Evolutionary conservation across 1,284 basidiomycete genomes (phyloP), one percentile per base, ranked within the genome.

Genomic region (Pseudomicrostroma phylloplanum): DNA sequence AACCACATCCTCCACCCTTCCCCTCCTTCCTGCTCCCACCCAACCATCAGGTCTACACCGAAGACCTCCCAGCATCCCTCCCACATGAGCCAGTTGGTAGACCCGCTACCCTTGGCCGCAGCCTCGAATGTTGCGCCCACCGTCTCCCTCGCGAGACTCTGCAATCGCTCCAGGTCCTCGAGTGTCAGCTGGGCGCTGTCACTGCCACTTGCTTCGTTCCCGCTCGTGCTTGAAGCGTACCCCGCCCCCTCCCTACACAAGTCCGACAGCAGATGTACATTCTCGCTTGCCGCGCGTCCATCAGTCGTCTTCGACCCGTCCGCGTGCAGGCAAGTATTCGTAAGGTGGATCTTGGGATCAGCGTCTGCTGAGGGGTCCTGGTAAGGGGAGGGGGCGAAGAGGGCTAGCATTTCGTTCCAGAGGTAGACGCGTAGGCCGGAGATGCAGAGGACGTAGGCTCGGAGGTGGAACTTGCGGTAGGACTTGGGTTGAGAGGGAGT

Each of bases 31-130:
- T 21, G 30, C 8, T 19, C 40, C 15, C 17, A 23, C 2, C n/a
- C 67, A 41, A 25, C 62, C 11, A 98, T 81, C 66, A 98, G 88
- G 78, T 98, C 94, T 11, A 91, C 85, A 0, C 94, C 94, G 75
- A 89, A 97, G 12, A 98, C 85, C 79, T 98, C 96, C 74, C 96
- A 98, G 0, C 90, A 90, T 74, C 97, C 96, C 0, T 91, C 89
- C 60, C 82, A 64, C 74, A 87, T 89, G 83, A 93, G 91, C 77
- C 92, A 93, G 77, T 92, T 88, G n/a, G 91, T 81, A 11, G 88
- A 89, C 71, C 87, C 77, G 15, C 74, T 26, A 6, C 51, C 89
- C 67, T 88, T 86, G 13, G 91, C 81, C 0, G 89, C 91, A 1
- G 93, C 93, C 74, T 84, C 87, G 80, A 97, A 93, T 0, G 87